Evolutionary conservation across 805 yeast species (phyloP).

Genomic region (Brettanomyces nanus): DNA sequence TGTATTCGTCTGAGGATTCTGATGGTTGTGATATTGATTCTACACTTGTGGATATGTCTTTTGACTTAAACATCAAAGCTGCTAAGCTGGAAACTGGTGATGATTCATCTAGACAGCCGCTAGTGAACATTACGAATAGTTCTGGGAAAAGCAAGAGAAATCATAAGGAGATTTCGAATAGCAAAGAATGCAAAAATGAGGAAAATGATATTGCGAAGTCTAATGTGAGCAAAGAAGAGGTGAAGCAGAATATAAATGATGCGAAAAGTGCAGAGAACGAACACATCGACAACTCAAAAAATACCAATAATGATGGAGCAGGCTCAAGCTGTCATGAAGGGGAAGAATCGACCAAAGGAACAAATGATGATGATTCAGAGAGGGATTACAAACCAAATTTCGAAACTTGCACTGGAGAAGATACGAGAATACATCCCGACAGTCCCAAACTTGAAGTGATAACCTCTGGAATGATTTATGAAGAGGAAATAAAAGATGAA

Average conservation of each 20-base stretch:
- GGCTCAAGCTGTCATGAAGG: no score
- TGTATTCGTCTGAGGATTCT: constrained; percentile 2
- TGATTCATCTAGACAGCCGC: neutral
- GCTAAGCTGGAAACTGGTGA: neutral
- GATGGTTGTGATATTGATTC: constrained; percentile 6
- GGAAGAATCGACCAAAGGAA: neutral
- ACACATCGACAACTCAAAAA: neutral
- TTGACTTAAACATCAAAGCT: neutral
- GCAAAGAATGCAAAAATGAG: no score
- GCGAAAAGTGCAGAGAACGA: neutral
- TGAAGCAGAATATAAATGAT: neutral
- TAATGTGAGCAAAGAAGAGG: no score
- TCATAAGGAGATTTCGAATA: neutral
- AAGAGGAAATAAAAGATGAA: neutral
- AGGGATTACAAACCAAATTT: neutral
- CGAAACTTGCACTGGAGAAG: neutral
- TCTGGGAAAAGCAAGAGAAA: neutral
- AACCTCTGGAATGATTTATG: neutral
- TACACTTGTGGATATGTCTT: constrained; percentile 6
- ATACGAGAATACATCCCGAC: neutral
- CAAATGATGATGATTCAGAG: neutral
- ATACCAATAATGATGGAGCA: neutral
- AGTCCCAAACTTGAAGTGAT: neutral
- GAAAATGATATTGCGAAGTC: no score
- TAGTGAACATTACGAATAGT: neutral